A percentile compares a stretch with the other conserved stretches of the same genome.
Conservation (phyloP, 306 rosid species). For the Cucurbita argyrosperma region DNA sequence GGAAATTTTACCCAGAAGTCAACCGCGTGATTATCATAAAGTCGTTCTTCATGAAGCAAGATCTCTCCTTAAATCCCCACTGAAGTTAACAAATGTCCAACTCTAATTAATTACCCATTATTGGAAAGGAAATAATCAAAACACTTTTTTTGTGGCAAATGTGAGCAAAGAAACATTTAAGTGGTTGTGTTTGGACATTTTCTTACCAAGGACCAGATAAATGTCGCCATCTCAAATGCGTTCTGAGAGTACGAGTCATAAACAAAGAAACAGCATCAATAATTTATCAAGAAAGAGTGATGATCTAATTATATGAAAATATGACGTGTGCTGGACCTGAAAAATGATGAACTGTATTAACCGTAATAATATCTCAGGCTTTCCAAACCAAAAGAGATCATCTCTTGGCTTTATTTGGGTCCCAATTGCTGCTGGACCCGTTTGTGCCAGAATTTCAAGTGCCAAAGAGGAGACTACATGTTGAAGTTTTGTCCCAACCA, state of each 20-base stretch:
- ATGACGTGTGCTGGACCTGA: constrained; percentile 40
- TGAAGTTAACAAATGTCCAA: constrained; percentile 9
- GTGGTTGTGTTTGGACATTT: background rate
- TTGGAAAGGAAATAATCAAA: background rate
- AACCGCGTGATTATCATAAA: constrained; percentile 63
- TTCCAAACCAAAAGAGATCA: constrained; percentile 77
- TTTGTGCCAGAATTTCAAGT: constrained; percentile 50
- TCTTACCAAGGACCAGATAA: constrained; percentile 89
- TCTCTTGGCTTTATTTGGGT: constrained; percentile 83
- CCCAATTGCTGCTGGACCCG: constrained; percentile 38
- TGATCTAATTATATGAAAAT: background rate
- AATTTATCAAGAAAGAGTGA: background rate
- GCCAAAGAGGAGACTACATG: constrained; percentile 92
- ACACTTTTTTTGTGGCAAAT: background rate
- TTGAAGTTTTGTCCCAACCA: constrained; percentile 93
- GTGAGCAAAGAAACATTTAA: background rate
- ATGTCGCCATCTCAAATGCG: constrained; percentile 93
- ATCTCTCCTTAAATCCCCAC: constrained; percentile 68
- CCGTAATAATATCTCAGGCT: constrained; percentile 58
- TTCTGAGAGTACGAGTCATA: constrained; percentile 38
- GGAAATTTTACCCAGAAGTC: constrained; percentile 54
- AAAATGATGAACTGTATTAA: constrained; percentile 88
- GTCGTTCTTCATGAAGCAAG: constrained; percentile 75
- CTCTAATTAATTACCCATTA: background rate
- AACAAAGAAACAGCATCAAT: constrained; percentile 11